Percentiles rank a stretch among this genome's conserved stretches.
phyloP scores from a whole-genome alignment of 805 yeast species.

The Metschnikowia cubensis region DNA sequence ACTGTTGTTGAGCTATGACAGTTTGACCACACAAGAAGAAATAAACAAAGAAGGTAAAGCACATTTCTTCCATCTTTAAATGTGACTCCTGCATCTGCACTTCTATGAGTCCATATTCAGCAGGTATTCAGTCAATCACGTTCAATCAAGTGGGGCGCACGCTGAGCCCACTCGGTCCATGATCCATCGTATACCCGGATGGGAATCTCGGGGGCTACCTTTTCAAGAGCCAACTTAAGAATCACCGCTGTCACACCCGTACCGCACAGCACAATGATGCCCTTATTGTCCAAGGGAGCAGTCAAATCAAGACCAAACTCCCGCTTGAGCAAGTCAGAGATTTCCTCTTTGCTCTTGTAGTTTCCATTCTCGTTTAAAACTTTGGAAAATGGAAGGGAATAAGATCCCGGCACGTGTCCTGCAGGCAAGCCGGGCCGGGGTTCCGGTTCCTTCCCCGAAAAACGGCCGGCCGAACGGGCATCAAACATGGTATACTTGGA shows the following conservation, averaged over 20 bases:
- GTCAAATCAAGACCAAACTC: slow-evolving; percentile 32
- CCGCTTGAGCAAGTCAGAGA: slow-evolving; percentile 43
- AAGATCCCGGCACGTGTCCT: slow-evolving; percentile 85
- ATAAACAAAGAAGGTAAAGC: too few relatives aligned
- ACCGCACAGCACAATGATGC: slow-evolving; percentile 87
- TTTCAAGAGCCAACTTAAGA: slow-evolving; percentile 62
- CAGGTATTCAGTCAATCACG: too few relatives aligned
- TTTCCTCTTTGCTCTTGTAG: slow-evolving; percentile 45
- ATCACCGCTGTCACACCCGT: slow-evolving; percentile 95
- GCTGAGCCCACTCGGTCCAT: slow-evolving; percentile 83
- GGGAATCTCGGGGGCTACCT: slow-evolving; percentile 33
- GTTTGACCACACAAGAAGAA: too few relatives aligned
- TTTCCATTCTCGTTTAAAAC: slow-evolving; percentile 49
- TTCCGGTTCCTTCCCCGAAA: slow-evolving; percentile 77
- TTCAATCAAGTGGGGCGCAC: slow-evolving; percentile 59
- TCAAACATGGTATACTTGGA: slow-evolving; percentile 59
- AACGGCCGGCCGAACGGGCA: slow-evolving; percentile 76
- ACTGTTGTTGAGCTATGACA: too few relatives aligned
- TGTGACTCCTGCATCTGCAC: not conserved
- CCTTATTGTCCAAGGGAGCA: slow-evolving; percentile 41
- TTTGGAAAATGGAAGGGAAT: slow-evolving; percentile 68
- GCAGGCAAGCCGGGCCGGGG: slow-evolving; percentile 85
- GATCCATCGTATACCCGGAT: slow-evolving; percentile 66
- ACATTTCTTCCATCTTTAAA: too few relatives aligned
- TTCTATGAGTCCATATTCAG: too few relatives aligned